phyloP scores from a whole-genome alignment of 139 green algal species.

The Coelastrella sp. region DNA sequence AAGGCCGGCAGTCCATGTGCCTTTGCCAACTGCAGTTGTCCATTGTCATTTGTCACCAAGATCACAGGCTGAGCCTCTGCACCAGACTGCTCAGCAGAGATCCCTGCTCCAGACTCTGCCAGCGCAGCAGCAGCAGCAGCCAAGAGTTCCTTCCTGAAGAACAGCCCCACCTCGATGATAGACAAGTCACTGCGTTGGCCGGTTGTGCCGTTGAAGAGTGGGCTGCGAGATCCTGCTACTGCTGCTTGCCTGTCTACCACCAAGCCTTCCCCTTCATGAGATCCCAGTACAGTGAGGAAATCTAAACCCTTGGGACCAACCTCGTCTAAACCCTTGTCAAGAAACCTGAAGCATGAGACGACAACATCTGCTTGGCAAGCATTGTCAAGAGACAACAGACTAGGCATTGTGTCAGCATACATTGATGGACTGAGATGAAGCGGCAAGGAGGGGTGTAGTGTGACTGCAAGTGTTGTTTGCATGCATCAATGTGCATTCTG shows the following conservation, averaged over 20 bases:
- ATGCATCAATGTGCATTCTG: too few relatives aligned
- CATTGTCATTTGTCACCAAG: conserved; percentile 83
- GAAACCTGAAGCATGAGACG: conserved; percentile 17
- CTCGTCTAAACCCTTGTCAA: conserved; percentile 68
- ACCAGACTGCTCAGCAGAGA: neutral
- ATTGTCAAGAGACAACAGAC: too few relatives aligned
- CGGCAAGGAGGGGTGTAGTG: too few relatives aligned
- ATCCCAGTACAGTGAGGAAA: conserved; percentile 78
- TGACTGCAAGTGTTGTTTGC: too few relatives aligned
- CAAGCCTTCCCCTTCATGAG: conserved; percentile 85
- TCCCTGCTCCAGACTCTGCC: neutral
- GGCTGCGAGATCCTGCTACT: conserved; percentile 39
- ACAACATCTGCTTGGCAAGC: too few relatives aligned
- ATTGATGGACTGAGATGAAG: too few relatives aligned
- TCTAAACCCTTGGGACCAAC: conserved; percentile 73
- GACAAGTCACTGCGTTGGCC: conserved; percentile 55
- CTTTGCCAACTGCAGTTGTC: conserved; percentile 72
- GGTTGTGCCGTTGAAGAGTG: conserved; percentile 15
- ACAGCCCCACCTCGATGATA: conserved; percentile 83
- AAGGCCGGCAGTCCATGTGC: conserved; percentile 76
- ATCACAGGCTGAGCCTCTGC: conserved; percentile 69
- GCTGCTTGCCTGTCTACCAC: conserved; percentile 60
- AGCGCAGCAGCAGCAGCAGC: conserved; percentile 34
- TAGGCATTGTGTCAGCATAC: too few relatives aligned
- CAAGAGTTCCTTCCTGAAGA: conserved; percentile 64